phyloP scores from a whole-genome alignment of 495 filamentous ascomycete species.

The Copromyces sp. region DNA sequence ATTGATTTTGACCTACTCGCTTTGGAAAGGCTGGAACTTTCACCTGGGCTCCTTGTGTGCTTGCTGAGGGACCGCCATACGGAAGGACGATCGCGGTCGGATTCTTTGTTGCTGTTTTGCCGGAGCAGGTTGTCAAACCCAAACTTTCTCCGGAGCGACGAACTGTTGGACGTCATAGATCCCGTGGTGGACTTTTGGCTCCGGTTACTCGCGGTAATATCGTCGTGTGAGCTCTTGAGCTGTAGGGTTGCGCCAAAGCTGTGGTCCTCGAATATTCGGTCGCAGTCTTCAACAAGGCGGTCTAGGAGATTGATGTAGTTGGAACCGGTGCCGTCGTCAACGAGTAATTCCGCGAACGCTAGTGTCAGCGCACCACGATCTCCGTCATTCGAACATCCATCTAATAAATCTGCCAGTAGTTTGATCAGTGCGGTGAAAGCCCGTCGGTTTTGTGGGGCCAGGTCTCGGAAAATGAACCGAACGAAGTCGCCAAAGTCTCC shows the following conservation, averaged over 20 bases:
- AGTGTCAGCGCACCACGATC: conserved; percentile 84
- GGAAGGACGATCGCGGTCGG: conserved; percentile 50
- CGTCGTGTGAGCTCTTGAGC: conserved; percentile 30
- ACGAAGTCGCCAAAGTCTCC: conserved; percentile 84
- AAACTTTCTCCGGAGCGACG: conserved; percentile 74
- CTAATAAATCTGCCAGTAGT: conserved; percentile 77
- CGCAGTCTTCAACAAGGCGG: conserved; percentile 84
- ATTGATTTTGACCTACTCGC: conserved; percentile 69
- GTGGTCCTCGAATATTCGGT: conserved; percentile 71
- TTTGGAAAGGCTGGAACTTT: conserved; percentile 49
- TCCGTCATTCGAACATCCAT: conserved; percentile 89
- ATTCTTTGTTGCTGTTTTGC: conserved; percentile 63
- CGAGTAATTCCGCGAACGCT: conserved; percentile 82
- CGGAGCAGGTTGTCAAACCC: conserved; percentile 65
- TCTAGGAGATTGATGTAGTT: conserved; percentile 87
- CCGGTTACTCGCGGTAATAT: conserved; percentile 34
- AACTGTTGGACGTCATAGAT: conserved; percentile 55
- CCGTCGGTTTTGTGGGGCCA: conserved; percentile 85
- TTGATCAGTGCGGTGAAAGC: conserved; percentile 78
- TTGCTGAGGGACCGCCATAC: conserved; percentile 89
- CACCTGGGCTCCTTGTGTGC: conserved; percentile 48
- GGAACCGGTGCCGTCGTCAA: conserved; percentile 63
- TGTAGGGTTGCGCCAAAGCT: conserved; percentile 33
- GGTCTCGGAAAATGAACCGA: conserved; percentile 59
- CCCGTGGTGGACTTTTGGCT: conserved; percentile 38